Evolutionary conservation across 140 eudicot genomes (phyloP).

Genomic region (Flaveria floridana): DNA sequence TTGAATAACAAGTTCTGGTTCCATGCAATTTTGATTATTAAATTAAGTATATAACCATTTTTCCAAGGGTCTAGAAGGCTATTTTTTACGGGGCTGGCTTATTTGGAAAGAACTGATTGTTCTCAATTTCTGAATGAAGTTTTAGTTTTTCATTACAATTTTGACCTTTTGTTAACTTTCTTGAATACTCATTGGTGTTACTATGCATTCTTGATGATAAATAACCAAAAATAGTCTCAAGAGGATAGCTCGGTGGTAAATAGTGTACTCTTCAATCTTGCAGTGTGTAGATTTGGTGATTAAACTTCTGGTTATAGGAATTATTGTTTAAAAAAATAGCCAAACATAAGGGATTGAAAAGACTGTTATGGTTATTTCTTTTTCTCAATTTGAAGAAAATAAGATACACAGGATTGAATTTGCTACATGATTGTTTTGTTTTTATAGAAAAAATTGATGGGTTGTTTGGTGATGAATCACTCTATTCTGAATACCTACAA

Average conservation of each 20-base stretch:
- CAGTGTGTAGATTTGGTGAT: too few relatives aligned
- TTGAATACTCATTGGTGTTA: conserved; percentile 1
- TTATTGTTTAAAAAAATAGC: background rate
- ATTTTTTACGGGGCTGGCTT: background rate
- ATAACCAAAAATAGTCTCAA: background rate
- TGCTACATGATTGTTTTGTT: conserved; percentile 27
- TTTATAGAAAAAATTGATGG: conserved; percentile 34
- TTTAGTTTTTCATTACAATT: conserved; percentile 6
- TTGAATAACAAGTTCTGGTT: background rate
- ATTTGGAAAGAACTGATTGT: background rate
- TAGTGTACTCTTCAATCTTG: too few relatives aligned
- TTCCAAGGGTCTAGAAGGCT: background rate
- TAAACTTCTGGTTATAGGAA: too few relatives aligned
- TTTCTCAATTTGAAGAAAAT: conserved; percentile 15
- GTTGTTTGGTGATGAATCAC: conserved; percentile 41
- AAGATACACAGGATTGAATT: conserved; percentile 14
- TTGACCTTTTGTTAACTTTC: conserved; percentile 18
- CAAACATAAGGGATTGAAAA: conserved; percentile 12
- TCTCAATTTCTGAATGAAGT: conserved; percentile 1
- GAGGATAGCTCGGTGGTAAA: too few relatives aligned
- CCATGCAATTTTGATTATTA: conserved; percentile 13
- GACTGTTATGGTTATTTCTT: conserved; percentile 7
- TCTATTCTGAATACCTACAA: conserved; percentile 25
- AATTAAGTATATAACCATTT: background rate
- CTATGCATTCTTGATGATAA: background rate